Percentiles rank a stretch among this genome's conserved stretches.
phyloP scores from a whole-genome alignment of 257 asterid genomes.

The Solanum lycopersicoides region DNA sequence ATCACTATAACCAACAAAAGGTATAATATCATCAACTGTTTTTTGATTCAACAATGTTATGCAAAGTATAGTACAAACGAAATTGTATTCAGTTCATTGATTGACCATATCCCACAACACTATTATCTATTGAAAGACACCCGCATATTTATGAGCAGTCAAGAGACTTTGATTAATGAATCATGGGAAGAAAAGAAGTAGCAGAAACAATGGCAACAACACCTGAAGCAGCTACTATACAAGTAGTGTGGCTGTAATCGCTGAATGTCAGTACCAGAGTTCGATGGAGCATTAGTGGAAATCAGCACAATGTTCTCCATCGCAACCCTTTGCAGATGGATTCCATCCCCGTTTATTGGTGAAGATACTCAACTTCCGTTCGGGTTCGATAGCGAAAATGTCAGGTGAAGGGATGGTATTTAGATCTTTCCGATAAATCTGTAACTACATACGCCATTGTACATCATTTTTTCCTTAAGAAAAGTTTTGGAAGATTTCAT shows the following conservation, averaged over 20 bases:
- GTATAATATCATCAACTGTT: neutral
- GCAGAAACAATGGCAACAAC: constrained; percentile 52
- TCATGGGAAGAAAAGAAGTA: constrained; percentile 36
- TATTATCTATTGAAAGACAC: neutral
- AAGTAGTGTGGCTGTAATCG: constrained; percentile 10
- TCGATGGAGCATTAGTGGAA: constrained; percentile 10
- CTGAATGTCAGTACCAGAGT: constrained; percentile 6
- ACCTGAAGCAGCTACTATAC: constrained; percentile 32
- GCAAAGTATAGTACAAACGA: neutral
- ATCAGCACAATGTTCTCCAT: neutral
- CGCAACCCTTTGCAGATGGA: neutral
- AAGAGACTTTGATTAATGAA: neutral
- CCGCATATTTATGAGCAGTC: too few species aligned
- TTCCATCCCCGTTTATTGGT: neutral
- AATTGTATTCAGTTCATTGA: neutral
- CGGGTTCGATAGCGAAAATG: neutral
- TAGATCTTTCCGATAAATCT: too few species aligned
- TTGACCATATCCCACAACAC: too few species aligned
- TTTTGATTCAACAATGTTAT: neutral
- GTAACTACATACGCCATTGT: too few species aligned
- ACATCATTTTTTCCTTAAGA: too few species aligned
- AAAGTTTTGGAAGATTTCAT: too few species aligned
- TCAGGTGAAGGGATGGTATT: too few species aligned
- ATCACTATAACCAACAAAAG: neutral
- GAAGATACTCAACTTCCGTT: neutral